Evolutionary conservation across 805 yeast genomes (phyloP).

Genomic region (Candida maris): DNA sequence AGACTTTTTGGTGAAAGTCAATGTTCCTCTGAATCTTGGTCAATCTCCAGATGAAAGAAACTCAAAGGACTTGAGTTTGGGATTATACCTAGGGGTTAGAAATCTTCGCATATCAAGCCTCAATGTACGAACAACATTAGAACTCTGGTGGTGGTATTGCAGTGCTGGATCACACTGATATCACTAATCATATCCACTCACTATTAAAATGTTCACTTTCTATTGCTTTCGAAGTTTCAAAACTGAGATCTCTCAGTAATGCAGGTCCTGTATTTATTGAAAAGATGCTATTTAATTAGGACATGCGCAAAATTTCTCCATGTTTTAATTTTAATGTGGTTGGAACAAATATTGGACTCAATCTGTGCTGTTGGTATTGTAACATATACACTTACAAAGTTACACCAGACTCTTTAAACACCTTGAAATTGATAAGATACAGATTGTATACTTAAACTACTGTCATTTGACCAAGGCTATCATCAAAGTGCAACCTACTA

Average conservation of each 20-base stretch:
- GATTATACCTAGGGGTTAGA: conserved; percentile 16
- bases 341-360: conserved; percentile 17
- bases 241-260: conserved; percentile 14
- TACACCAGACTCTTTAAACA: no score
- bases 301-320: conserved; percentile 6
- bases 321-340: conserved; percentile 17
- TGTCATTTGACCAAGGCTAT: no score
- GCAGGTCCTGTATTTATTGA: conserved; percentile 7
- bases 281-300: conserved; percentile 19
- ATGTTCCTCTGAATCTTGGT: conserved; percentile 23
- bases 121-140: conserved; percentile 1
- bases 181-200: conserved; percentile 2
- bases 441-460: no score
- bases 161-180: conserved; percentile 7
- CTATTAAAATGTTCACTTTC: conserved; percentile 2
- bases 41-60: conserved; percentile 1
- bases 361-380: conserved; percentile 12
- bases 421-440: no score
- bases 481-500: no score
- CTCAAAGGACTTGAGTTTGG: conserved; percentile 5
- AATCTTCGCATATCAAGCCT: conserved; percentile 12
- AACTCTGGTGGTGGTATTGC: conserved; percentile 7
- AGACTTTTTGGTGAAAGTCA: conserved; percentile 10
- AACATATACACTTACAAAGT: no score
- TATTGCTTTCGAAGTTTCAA: conserved; percentile 19